Conservation (phyloP, 2,329 filamentous ascomycete genomes). For the Daldinia sp. region DNA sequence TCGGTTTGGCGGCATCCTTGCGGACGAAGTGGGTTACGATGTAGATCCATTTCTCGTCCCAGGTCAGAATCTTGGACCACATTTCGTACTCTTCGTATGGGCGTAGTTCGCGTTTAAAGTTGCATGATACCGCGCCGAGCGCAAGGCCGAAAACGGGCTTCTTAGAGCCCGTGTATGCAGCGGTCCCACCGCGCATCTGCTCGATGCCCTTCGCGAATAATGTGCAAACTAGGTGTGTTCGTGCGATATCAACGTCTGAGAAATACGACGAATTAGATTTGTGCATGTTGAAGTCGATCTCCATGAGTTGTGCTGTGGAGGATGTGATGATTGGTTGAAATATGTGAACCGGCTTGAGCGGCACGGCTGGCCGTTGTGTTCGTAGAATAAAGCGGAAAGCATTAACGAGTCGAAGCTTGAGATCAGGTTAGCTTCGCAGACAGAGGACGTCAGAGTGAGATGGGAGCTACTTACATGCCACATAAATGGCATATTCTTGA, state of each 20-base stretch:
- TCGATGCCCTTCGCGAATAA: constrained; percentile 54
- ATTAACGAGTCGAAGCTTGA: constrained; percentile 52
- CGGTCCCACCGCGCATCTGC: constrained; percentile 51
- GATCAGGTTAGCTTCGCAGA: constrained; percentile 15
- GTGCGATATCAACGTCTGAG: constrained; percentile 74
- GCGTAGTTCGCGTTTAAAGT: constrained; percentile 66
- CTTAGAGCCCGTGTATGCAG: constrained; percentile 48
- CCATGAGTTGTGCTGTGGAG: constrained; percentile 70
- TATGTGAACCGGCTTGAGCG: constrained; percentile 63
- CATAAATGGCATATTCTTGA: constrained; percentile 70
- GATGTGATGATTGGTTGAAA: constrained; percentile 74
- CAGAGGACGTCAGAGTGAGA: neutral
- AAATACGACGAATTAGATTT: constrained; percentile 80
- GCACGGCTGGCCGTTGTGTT: constrained; percentile 56
- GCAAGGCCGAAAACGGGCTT: constrained; percentile 51
- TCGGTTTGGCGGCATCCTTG: constrained; percentile 53
- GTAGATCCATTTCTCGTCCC: constrained; percentile 70
- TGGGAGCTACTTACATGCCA: constrained; percentile 66
- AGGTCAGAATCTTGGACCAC: constrained; percentile 63
- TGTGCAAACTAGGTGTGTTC: constrained; percentile 72
- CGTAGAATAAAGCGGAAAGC: constrained; percentile 60
- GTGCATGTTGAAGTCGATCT: constrained; percentile 80
- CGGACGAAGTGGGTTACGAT: constrained; percentile 65
- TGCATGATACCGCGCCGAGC: constrained; percentile 68
- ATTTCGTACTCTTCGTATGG: constrained; percentile 66